Evolutionary conservation across 148 eudicot genomes (phyloP).

Genomic region (Rhododendron henanense): DNA sequence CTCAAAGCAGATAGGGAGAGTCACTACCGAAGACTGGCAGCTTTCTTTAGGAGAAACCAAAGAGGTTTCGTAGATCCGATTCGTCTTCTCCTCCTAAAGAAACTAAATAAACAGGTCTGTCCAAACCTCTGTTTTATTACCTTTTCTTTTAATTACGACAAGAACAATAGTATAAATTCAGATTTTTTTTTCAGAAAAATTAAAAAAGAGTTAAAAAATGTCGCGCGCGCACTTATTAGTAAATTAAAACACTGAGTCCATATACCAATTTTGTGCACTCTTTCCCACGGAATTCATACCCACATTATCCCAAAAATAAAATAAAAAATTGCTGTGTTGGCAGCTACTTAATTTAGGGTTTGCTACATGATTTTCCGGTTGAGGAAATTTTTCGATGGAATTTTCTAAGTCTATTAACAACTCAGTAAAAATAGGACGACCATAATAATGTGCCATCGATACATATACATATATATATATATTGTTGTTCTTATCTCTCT

Average conservation of each 20-base stretch:
- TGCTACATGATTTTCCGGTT: neutral
- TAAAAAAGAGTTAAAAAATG: too few relatives aligned
- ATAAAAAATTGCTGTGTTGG: neutral
- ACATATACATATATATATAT: too few relatives aligned
- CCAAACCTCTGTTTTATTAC: neutral
- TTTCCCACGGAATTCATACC: too few relatives aligned
- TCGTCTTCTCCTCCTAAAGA: conserved; percentile 51
- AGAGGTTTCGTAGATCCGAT: conserved; percentile 57
- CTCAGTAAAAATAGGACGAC: neutral
- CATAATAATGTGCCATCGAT: neutral
- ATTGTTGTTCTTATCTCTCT: neutral
- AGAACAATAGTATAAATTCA: neutral
- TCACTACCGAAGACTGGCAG: conserved; percentile 46
- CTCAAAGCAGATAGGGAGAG: conserved; percentile 68
- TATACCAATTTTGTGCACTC: too few relatives aligned
- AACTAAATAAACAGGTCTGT: conserved; percentile 59
- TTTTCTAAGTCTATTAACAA: neutral
- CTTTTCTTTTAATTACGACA: too few relatives aligned
- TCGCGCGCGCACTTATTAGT: too few relatives aligned
- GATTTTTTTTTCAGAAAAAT: neutral
- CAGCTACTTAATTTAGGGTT: neutral
- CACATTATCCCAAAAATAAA: too few relatives aligned
- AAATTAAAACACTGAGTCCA: too few relatives aligned
- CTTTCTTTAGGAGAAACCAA: conserved; percentile 44
- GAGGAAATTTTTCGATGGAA: neutral